Conservation (phyloP, 805 yeast species). For the Metschnikowia henanensis region DNA sequence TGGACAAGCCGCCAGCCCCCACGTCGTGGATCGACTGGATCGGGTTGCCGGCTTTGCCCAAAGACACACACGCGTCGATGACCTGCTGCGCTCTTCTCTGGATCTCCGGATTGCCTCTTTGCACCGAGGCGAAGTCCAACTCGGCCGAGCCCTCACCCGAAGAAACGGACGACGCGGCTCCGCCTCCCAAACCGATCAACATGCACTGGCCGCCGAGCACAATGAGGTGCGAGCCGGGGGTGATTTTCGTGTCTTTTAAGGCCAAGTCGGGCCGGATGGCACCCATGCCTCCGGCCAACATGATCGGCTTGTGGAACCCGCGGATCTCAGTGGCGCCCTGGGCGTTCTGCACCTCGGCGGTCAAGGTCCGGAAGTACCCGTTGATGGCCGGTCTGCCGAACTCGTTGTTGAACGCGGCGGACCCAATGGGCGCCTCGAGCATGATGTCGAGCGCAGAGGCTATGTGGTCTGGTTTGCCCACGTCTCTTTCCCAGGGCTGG, state of each 20-base stretch:
- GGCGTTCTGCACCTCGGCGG: slow-evolving; percentile 67
- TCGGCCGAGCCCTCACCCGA: slow-evolving; percentile 96
- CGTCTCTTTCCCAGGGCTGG: slow-evolving; percentile 94
- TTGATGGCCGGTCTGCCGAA: slow-evolving; percentile 97
- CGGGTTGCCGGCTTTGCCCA: slow-evolving; percentile 66
- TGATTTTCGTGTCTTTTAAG: slow-evolving; percentile 79
- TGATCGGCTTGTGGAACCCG: slow-evolving; percentile 98
- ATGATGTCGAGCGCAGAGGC: slow-evolving; percentile 92
- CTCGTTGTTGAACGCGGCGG: slow-evolving; percentile 98
- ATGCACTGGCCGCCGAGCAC: slow-evolving; percentile 97
- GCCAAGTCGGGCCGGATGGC: slow-evolving; percentile 93
- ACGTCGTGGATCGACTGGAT: slow-evolving; percentile 97
- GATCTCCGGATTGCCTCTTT: slow-evolving; percentile 99
- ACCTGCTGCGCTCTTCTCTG: slow-evolving; percentile 99
- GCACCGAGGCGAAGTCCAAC: slow-evolving; percentile 97
- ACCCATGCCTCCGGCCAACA: slow-evolving; percentile 99
- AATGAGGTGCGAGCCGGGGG: slow-evolving; percentile 88
- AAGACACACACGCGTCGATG: slow-evolving; percentile 87
- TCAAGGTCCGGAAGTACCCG: slow-evolving; percentile 95
- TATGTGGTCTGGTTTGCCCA: slow-evolving; percentile 92
- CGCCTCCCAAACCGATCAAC: slow-evolving; percentile 99
- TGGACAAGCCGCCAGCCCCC: slow-evolving; percentile 99
- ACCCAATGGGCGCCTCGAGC: slow-evolving; percentile 96
- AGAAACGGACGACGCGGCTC: slow-evolving; percentile 97
- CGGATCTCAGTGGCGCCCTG: slow-evolving; percentile 72